Evolutionary conservation across 805 yeast genomes (phyloP), one percentile per base, ranked within the genome.

Genomic region (Grigorovia yakushimaensis): DNA sequence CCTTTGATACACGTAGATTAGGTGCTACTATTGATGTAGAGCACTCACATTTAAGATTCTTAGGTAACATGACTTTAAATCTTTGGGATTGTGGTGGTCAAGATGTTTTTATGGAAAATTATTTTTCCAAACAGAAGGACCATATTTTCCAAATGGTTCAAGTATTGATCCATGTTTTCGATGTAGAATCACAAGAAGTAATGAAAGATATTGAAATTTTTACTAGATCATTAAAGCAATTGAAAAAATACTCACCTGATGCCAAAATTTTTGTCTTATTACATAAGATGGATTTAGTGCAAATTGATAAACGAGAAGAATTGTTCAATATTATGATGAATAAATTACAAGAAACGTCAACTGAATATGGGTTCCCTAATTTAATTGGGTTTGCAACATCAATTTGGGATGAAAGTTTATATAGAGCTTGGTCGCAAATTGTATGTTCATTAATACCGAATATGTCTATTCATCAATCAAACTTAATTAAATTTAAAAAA

Each of bases 1-100:
- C 98, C 0, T 86, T 91, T 61, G 98, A 93, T 62, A 93, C 98
- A 2, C 75, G 98, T 53, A 73, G 98, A 49, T 68, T 93, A 13
- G 98, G 98, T 1, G 98, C 98, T 10, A 93, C 98, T 0, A 89
- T 93, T 48, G 98, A 93, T 61, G 97, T 93, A n/a, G 98, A 93
- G 61, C 96, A 93, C 61, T 88, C 97, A 2, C 96, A 91, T 67
- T 69, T 93, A 47, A 72, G 98, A 44, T 89, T 93, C 59, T 71
- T 93, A 49, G 96, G 96, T 1, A 89, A 91, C 62, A 88, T 93
- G 94, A 88, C 97, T 1, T 71, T 93, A 42, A 91, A 91, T 58
- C 70, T 93, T 20, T 89, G 98, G 98, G 98, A 93, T 65, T 93
- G 98, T 68, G 98, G 98, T 58, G 96, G 96, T 3, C 98, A 93